A percentile compares a stretch with the other conserved stretches of the same genome.
phyloP scores from a whole-genome alignment of 2,329 filamentous ascomycete species.

The Fusarium nygamai region DNA sequence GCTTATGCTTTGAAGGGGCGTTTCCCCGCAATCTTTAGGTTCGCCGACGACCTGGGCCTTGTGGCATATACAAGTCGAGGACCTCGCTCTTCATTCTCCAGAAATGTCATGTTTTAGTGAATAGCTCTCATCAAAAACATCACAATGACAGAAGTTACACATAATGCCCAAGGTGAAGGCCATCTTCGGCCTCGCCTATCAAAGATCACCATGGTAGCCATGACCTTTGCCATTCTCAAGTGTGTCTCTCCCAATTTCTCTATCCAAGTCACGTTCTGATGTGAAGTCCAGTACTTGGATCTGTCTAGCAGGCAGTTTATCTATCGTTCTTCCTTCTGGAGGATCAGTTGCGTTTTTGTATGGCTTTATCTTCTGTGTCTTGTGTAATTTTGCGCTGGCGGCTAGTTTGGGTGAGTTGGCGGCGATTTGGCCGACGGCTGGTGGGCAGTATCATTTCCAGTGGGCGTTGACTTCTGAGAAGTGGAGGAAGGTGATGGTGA shows the following conservation, averaged over 20 bases:
- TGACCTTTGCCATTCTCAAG: slow-evolving; percentile 57
- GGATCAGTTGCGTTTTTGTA: slow-evolving; percentile 55
- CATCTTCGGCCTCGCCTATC: slow-evolving; percentile 51
- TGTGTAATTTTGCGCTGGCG: slow-evolving; percentile 55
- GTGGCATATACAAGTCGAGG: slow-evolving; percentile 5
- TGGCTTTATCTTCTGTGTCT: slow-evolving; percentile 57
- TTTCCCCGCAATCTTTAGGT: neutral
- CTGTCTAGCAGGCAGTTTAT: slow-evolving; percentile 55
- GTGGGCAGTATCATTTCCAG: slow-evolving; percentile 58
- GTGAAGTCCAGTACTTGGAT: slow-evolving; percentile 38
- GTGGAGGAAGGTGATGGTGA: slow-evolving; percentile 52
- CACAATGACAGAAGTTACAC: slow-evolving; percentile 7
- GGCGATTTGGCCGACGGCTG: slow-evolving; percentile 57
- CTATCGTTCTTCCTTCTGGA: slow-evolving; percentile 54
- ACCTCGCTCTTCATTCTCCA: neutral
- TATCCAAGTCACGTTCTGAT: neutral
- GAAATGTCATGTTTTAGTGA: neutral
- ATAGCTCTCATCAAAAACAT: neutral
- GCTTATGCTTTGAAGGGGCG: neutral
- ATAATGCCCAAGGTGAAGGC: slow-evolving; percentile 31
- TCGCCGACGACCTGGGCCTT: neutral
- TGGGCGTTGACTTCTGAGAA: slow-evolving; percentile 51
- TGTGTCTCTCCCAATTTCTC: neutral
- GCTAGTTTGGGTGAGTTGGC: slow-evolving; percentile 56
- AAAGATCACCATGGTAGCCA: slow-evolving; percentile 54